Evolutionary conservation across 2,329 filamentous ascomycete species (phyloP), one percentile per base, ranked within the genome.

Genomic region (Apiospora rasikravindrae): DNA sequence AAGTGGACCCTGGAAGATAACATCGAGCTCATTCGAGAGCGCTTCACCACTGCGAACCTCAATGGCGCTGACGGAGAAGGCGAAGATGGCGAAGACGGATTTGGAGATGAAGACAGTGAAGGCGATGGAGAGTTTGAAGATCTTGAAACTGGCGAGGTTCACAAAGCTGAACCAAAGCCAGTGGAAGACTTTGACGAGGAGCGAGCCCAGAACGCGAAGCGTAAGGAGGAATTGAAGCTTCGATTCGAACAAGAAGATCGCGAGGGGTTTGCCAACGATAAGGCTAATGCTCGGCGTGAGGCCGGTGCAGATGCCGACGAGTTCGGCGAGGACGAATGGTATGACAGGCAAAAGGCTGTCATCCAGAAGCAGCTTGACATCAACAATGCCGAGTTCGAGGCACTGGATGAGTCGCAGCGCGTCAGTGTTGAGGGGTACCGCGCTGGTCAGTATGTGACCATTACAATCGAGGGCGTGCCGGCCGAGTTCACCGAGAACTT

Each of bases 321-420:
- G 79, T 98, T 97, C 78, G 96, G 95, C 70, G 96, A 99, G 82
- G 96, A 99, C 80, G 94, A 99, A 71, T 99, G 97, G 97, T 99
- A 99, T 81, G 96, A 98, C 80, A 90, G 93, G 40, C 96, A 99
- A 81, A 99, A 99, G 84, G 94, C 96, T 44, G 89, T 93, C 81
- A 91, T 99, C 73, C 94, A 98, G 83, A 98, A 98, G 84, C 96
- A 99, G 82, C 89, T 96, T 74, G 93, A 97, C 78, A 98, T 99
- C 89, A 99, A 99, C 84, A 94, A 95, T 79, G 90, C 94, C 72
- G 97, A 98, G 80, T 98, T 97, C 75, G 94, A 95, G 77, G 89
- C 90, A 71, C 89, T 99, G 2, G 96, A 99, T 80, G 93, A 96
- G 75, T 86, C 89, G 61, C 95, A 97, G 73, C 90, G 96, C 70